Percentiles rank a stretch among this genome's conserved stretches.
phyloP scores from a whole-genome alignment of 768 basidiomycete species.

The Cytidiella melzeri region DNA sequence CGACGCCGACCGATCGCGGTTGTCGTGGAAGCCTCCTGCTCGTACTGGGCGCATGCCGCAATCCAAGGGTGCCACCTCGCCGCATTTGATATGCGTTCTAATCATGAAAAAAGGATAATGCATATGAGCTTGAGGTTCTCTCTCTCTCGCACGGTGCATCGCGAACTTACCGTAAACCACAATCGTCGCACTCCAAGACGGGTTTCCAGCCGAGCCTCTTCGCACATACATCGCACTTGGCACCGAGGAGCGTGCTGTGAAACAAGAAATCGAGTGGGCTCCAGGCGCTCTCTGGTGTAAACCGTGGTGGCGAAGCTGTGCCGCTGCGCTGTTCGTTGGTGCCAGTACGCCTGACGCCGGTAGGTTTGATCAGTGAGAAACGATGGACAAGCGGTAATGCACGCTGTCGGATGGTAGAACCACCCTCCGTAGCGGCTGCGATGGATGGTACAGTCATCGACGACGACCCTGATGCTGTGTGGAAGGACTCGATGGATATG shows the following conservation, averaged over 20 bases:
- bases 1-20: conserved; percentile 3
- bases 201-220: conserved; percentile 87
- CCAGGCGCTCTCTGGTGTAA: conserved; percentile 42
- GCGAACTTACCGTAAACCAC: conserved; percentile 56
- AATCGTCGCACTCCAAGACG: conserved; percentile 84
- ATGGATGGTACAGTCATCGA: conserved; percentile 35
- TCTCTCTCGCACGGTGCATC: too few species aligned
- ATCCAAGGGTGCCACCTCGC: conserved; percentile 73
- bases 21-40: conserved; percentile 7
- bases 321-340: conserved; percentile 22
- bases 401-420: conserved; percentile 55
- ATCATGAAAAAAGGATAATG: conserved; percentile 3
- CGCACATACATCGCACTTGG: conserved; percentile 77
- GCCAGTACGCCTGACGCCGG: conserved; percentile 46
- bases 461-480: conserved; percentile 48
- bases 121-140: background rate
- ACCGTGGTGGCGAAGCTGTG: conserved; percentile 27
- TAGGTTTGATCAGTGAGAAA: conserved; percentile 78
- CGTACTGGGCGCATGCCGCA: conserved; percentile 54
- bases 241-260: conserved; percentile 60
- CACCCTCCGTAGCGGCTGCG: conserved; percentile 70
- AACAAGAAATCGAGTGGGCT: conserved; percentile 78
- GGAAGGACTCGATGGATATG: conserved; percentile 55
- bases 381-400: conserved; percentile 61
- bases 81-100: conserved; percentile 87